phyloP scores from a whole-genome alignment of 371 early-diverging fungal species.

The Mortierella sp. region DNA sequence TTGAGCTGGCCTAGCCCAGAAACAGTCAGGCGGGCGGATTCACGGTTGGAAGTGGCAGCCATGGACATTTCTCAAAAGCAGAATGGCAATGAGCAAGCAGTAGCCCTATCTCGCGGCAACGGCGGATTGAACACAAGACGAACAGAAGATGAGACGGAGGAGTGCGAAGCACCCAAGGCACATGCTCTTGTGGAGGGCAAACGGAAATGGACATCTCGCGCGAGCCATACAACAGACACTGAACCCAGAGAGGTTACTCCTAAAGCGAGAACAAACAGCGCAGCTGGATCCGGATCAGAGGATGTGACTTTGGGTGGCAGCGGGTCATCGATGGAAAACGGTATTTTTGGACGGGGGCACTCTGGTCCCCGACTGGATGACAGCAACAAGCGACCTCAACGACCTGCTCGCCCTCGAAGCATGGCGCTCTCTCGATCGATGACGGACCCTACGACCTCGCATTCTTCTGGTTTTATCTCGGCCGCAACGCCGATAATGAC shows the following conservation, averaged over 20 bases:
- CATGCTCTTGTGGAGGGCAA: neutral
- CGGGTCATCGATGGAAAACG: neutral
- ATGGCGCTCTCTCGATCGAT: constrained; percentile 16
- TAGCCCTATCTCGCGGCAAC: neutral
- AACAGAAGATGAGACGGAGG: neutral
- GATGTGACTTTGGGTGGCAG: neutral
- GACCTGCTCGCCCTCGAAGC: constrained; percentile 3
- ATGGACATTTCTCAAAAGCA: constrained; percentile 2
- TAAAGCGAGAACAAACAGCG: neutral
- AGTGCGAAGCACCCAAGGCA: neutral
- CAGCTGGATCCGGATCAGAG: neutral
- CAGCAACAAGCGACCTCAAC: neutral
- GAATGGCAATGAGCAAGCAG: neutral
- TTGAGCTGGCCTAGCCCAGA: constrained; percentile 26
- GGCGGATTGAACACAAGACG: neutral
- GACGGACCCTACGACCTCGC: constrained; percentile 23
- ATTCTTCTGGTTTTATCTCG: neutral
- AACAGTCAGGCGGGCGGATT: constrained; percentile 20
- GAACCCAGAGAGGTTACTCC: neutral
- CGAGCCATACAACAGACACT: neutral
- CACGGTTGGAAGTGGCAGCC: constrained; percentile 19
- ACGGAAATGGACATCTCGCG: constrained; percentile 2
- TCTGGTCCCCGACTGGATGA: constrained; percentile 10
- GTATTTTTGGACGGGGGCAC: neutral
- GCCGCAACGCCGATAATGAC: neutral